Percentiles rank a stretch among this genome's conserved stretches.
Conservation (phyloP, 2,329 filamentous ascomycete species). For the Mycocentrospora acerina region DNA sequence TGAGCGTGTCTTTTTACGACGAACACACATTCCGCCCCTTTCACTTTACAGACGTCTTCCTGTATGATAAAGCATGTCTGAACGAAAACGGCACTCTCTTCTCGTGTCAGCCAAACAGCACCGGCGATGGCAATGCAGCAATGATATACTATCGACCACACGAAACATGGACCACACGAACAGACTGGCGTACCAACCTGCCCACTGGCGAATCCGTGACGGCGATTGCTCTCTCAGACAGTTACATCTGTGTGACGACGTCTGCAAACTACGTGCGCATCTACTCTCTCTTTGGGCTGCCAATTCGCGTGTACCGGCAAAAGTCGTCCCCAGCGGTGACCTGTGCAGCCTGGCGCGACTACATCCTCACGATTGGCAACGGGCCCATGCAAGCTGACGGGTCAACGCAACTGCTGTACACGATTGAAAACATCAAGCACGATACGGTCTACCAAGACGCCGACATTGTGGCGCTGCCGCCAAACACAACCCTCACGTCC, state of each 20-base stretch:
- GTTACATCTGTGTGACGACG: constrained; percentile 87
- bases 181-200: constrained; percentile 87
- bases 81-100: constrained; percentile 83
- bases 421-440: constrained; percentile 89
- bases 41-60: constrained; percentile 94
- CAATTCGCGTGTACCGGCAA: constrained; percentile 84
- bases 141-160: constrained; percentile 96
- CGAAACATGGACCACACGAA: constrained; percentile 89
- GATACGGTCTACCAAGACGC: constrained; percentile 95
- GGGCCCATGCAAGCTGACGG: constrained; percentile 81
- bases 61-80: constrained; percentile 94
- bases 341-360: constrained; percentile 92
- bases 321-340: constrained; percentile 89
- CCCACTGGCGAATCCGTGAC: constrained; percentile 83
- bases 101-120: constrained; percentile 66
- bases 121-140: constrained; percentile 60
- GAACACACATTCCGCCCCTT: constrained; percentile 89
- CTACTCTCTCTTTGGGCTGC: constrained; percentile 89
- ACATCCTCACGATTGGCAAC: constrained; percentile 94
- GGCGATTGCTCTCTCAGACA: constrained; percentile 87
- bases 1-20: constrained; percentile 98
- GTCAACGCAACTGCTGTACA: constrained; percentile 77
- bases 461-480: constrained; percentile 82
- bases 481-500: constrained; percentile 70
- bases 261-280: constrained; percentile 85